phyloP scores from a whole-genome alignment of 2,329 filamentous ascomycete genomes.

The Leptographium procerum region DNA sequence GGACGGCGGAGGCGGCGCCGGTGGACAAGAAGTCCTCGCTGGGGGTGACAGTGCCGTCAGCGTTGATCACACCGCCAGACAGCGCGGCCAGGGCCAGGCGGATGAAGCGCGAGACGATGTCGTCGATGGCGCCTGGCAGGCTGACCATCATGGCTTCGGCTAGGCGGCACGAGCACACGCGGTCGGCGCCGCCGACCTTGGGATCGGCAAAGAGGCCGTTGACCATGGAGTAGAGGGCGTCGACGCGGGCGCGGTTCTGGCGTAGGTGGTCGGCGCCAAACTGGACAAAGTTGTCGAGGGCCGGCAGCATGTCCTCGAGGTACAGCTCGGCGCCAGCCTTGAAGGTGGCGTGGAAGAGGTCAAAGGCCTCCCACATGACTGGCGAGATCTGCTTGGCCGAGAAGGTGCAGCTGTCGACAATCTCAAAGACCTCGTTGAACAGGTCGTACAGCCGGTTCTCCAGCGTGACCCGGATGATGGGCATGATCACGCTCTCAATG shows the following conservation, averaged over 20 bases:
- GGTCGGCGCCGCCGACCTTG: constrained; percentile 85
- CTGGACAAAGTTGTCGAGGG: constrained; percentile 93
- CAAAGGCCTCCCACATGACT: constrained; percentile 98
- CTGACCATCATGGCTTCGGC: constrained; percentile 96
- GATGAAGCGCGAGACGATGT: constrained; percentile 80
- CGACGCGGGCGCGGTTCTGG: constrained; percentile 75
- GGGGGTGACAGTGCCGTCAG: constrained; percentile 34
- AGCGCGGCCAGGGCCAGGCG: constrained; percentile 79
- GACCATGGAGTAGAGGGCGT: constrained; percentile 87
- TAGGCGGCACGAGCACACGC: constrained; percentile 95
- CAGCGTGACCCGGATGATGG: constrained; percentile 87
- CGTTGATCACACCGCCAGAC: constrained; percentile 31
- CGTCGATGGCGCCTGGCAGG: constrained; percentile 76
- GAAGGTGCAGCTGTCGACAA: constrained; percentile 98
- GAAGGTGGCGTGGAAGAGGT: constrained; percentile 92
- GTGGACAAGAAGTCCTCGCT: constrained; percentile 5
- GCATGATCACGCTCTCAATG: constrained; percentile 92
- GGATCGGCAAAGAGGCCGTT: constrained; percentile 87
- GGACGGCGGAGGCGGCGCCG: constrained; percentile 10
- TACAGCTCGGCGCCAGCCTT: constrained; percentile 95
- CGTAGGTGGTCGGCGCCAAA: constrained; percentile 74
- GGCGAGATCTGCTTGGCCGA: constrained; percentile 90
- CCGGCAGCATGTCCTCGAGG: constrained; percentile 96
- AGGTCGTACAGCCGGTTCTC: constrained; percentile 97
- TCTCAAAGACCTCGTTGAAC: constrained; percentile 98